Evolutionary conservation across 1,139 yeast species (phyloP), one percentile per base, ranked within the genome.

Genomic region (Geotrichum australiense): DNA sequence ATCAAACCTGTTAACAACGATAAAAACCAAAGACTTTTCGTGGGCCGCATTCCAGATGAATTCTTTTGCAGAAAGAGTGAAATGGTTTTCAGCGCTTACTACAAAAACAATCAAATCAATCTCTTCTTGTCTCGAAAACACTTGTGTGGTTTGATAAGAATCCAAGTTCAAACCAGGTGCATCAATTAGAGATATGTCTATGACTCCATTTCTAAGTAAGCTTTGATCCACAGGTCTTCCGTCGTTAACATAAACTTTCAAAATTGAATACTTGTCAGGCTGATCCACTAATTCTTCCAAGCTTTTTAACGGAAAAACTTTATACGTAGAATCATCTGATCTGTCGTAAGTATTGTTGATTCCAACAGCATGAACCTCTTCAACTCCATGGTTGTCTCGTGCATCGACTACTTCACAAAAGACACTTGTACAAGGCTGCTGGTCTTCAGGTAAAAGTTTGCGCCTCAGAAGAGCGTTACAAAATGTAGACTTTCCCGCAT

Each of bases 131-230:
- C 97, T 76, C 3, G 96, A 82, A 61, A 89, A 89, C 0, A 93
- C 89, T 56, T 89, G 96, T 1, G 96, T 85, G 0, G 99, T 93
- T 59, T 86, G 96, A 53, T 82, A 82, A 10, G 93, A 84, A 57
- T 91, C 97, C 72, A 87, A 73, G 57, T 93, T 93, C 47, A 93
- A 70, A 0, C 99, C 99, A 0, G 99, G 99, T 0, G 97, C 96
- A 64, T 93, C 99, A 42, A 93, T 89, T 46, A 93, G 68, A 26
- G 91, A 78, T 45, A 91, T 87, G 57, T 93, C 97, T 38, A 91
- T 86, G 6, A 87, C 84, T 1, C 97, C 97, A 58, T 93, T 93
- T 50, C 80, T 76, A 46, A 93, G 66, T 45, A 93, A 64, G 54
- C 94, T 82, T 52, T 77, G 77, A 37, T 78, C 78, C 2, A 74